Conservation (phyloP, 768 basidiomycete species). For the Russula vinacea region DNA sequence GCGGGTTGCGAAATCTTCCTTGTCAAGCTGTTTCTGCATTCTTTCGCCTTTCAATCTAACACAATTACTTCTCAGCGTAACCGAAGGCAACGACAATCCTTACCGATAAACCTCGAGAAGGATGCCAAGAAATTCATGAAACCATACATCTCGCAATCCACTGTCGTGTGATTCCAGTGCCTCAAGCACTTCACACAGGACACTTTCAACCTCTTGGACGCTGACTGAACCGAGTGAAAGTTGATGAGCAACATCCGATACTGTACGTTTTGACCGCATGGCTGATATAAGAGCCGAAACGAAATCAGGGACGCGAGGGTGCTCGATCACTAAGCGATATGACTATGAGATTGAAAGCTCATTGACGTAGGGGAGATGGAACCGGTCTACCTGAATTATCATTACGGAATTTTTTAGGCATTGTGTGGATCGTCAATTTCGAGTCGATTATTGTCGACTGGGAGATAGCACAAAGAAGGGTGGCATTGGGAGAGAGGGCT, state of each 20-base stretch:
- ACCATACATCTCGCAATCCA: conserved; percentile 43
- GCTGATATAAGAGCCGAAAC: conserved; percentile 38
- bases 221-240: conserved; percentile 46
- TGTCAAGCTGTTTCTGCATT: conserved; percentile 38
- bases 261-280: conserved; percentile 50
- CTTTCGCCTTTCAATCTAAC: conserved; percentile 37
- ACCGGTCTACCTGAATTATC: conserved; percentile 25
- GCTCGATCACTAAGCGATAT: conserved; percentile 6
- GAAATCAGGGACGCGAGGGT: conserved; percentile 27
- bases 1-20: conserved; percentile 44
- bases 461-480: conserved; percentile 53
- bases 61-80: conserved; percentile 1
- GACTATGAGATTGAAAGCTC: conserved; percentile 6
- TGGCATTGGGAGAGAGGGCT: conserved; percentile 55
- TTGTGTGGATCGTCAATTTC: conserved; percentile 24
- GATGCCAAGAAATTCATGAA: conserved; percentile 52
- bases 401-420: conserved; percentile 11
- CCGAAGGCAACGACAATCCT: conserved; percentile 18
- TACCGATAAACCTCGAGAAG: conserved; percentile 42
- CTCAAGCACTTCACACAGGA: conserved; percentile 47
- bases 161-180: conserved; percentile 47
- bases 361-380: conserved; percentile 9
- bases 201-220: conserved; percentile 44
- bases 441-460: conserved; percentile 19
- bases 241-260: conserved; percentile 58